Evolutionary conservation across 257 asterid species (phyloP), one percentile per base, ranked within the genome.

Genomic region (Nicotiana attenuata): DNA sequence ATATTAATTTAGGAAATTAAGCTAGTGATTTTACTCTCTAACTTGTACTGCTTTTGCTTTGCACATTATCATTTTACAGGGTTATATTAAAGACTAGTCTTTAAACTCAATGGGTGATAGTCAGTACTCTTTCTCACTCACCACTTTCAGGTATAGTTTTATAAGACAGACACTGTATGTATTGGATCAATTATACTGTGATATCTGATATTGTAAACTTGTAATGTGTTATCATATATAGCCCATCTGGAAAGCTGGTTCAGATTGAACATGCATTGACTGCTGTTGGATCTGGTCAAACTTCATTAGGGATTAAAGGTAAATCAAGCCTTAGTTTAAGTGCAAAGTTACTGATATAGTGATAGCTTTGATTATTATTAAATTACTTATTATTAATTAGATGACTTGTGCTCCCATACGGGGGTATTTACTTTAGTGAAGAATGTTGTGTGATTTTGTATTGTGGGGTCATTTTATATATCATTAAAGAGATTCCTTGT

Each of bases 231-330:
- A 41, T 41, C 50, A 9, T 81, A 85, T 29, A 80, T 88, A 95
- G 99, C 61, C 99, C 99, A 63, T 96, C 99, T 7, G 99, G 99
- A 38, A 96, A 96, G 89, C 94, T 96, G 83, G 99, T 94, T 87
- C 99, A 96, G 87, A 96, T 96, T 77, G 99, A 96, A 81, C 99
- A 96, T 76, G 99, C 99, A 68, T 87, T 96, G 85, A 96, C 99
- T 6, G 99, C 99, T 1, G 99, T 96, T 80, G 99, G 98, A 64
- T 96, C 99, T 81, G 99, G 99, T 73, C 99, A 96, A 88, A 96
- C 99, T 31, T 96, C 99, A 65, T 79, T 96, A 81, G 99, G 99
- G 71, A 96, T 96, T 84, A 96, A 96, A 93, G 98, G 99, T 96
- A 80, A 77, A 80, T 50, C 15, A 11, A 16, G 22, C 57, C n/a